These are phyloP conservation scores for Mycena metata DNA, from an alignment of 768 basidiomycete genomes.

Conservation along the genomic window DNA sequence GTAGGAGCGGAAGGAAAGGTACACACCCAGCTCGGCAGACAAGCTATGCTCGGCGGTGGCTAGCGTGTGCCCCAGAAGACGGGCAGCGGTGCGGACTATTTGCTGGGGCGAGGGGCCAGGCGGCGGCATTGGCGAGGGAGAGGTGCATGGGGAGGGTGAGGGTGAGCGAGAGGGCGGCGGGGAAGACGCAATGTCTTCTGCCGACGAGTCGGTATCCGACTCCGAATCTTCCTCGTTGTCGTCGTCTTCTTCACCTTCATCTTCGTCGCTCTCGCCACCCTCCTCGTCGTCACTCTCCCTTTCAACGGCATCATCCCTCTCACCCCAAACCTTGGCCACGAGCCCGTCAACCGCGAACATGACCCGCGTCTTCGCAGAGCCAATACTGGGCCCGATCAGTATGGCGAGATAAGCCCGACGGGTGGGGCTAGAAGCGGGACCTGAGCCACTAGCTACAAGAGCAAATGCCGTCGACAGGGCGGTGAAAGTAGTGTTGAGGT, in stretches of 20 bases:
- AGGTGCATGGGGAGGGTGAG: slow-evolving; percentile 23
- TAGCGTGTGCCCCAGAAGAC: slow-evolving; percentile 27
- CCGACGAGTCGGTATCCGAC: slow-evolving; percentile 19
- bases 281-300: slow-evolving; percentile 43
- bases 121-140: slow-evolving; percentile 3
- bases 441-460: slow-evolving; percentile 27
- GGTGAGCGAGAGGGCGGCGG: slow-evolving; percentile 32
- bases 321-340: slow-evolving; percentile 62
- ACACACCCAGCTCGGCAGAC: slow-evolving; percentile 53
- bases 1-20: background rate
- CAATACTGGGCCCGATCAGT: slow-evolving; percentile 74
- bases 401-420: slow-evolving; percentile 69
- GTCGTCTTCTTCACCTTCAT: slow-evolving; percentile 37
- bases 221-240: slow-evolving; percentile 34
- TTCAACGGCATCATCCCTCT: slow-evolving; percentile 45
- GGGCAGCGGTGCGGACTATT: slow-evolving; percentile 21
- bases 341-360: slow-evolving; percentile 76
- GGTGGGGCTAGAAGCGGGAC: background rate
- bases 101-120: background rate
- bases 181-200: slow-evolving; percentile 18
- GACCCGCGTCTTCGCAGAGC: slow-evolving; percentile 71
- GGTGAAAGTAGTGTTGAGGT: slow-evolving; percentile 80
- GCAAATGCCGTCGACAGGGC: slow-evolving; percentile 80
- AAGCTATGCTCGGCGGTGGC: slow-evolving; percentile 46
- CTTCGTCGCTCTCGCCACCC: slow-evolving; percentile 41